These are phyloP conservation scores for Helichrysum umbraculigerum DNA, from an alignment of 129 eudicot species.

Conservation along the genomic window DNA sequence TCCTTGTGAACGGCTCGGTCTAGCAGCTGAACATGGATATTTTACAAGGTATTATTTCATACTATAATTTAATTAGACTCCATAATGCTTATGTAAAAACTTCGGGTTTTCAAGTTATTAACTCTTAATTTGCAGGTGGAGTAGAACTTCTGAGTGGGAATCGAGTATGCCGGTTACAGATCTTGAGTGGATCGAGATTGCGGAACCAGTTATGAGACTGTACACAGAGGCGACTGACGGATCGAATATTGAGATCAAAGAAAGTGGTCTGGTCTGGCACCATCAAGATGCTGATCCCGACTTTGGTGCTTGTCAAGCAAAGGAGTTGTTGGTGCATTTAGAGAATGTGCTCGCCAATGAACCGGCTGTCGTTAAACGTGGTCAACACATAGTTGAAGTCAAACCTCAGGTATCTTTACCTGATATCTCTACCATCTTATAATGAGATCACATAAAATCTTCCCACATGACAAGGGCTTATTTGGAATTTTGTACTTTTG, in stretches of 20 bases:
- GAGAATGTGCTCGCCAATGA: conserved; percentile 75
- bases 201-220: conserved; percentile 65
- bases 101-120: not conserved
- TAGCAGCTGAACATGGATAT: conserved; percentile 91
- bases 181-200: conserved; percentile 76
- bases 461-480: not conserved
- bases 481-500: not conserved
- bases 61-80: not conserved
- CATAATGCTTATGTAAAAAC: not conserved
- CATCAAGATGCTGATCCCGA: conserved; percentile 78
- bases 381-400: conserved; percentile 84
- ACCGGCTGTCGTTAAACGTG: conserved; percentile 73
- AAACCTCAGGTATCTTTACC: conserved; percentile 70
- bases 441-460: not conserved
- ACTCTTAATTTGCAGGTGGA: conserved; percentile 53
- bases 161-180: conserved; percentile 41
- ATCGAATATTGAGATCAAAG: conserved; percentile 73
- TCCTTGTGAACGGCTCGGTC: conserved; percentile 70
- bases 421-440: not conserved
- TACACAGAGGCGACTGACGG: conserved; percentile 89
- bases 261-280: conserved; percentile 90
- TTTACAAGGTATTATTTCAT: conserved; percentile 51
- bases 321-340: conserved; percentile 67
- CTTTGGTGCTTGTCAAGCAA: conserved; percentile 83
- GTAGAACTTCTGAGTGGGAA: conserved; percentile 57